Conservation (phyloP, 768 basidiomycete species). For the Rickenella mellea region DNA sequence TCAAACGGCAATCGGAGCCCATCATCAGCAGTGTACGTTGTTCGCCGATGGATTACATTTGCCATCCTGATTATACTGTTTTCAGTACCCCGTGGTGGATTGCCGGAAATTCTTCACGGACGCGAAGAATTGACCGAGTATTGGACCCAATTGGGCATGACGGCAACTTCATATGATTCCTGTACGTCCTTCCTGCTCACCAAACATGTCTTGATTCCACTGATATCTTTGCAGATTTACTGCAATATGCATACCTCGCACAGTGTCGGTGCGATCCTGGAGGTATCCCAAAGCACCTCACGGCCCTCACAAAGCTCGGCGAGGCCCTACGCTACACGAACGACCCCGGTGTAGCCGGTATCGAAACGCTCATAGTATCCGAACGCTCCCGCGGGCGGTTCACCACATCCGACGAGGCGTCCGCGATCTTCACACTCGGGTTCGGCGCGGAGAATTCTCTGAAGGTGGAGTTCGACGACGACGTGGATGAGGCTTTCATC, state of each 20-base stretch:
- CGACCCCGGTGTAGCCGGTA: constrained; percentile 27
- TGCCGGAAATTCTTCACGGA: not conserved
- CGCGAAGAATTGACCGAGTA: constrained; percentile 18
- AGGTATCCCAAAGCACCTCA: constrained; percentile 55
- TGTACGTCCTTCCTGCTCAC: constrained; percentile 29
- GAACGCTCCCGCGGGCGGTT: constrained; percentile 62
- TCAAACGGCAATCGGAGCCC: constrained; percentile 65
- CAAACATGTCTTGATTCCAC: not conserved
- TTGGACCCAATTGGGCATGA: constrained; percentile 52
- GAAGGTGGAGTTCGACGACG: constrained; percentile 59
- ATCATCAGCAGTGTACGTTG: constrained; percentile 63
- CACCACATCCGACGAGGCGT: constrained; percentile 41
- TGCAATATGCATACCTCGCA: constrained; percentile 71
- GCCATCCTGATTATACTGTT: not conserved
- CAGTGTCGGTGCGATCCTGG: constrained; percentile 76
- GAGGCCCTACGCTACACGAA: constrained; percentile 35
- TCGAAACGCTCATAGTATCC: constrained; percentile 49
- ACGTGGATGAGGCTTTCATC: constrained; percentile 62
- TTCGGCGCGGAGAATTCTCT: constrained; percentile 55
- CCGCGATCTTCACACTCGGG: constrained; percentile 45
- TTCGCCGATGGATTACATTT: no score
- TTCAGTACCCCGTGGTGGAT: not conserved
- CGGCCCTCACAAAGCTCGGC: constrained; percentile 42
- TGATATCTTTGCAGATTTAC: constrained; percentile 37
- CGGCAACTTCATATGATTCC: constrained; percentile 52